Base-by-base conservation (phyloP, 202 grass and related monocot species). In the Brachypodium distachyon region DNA sequence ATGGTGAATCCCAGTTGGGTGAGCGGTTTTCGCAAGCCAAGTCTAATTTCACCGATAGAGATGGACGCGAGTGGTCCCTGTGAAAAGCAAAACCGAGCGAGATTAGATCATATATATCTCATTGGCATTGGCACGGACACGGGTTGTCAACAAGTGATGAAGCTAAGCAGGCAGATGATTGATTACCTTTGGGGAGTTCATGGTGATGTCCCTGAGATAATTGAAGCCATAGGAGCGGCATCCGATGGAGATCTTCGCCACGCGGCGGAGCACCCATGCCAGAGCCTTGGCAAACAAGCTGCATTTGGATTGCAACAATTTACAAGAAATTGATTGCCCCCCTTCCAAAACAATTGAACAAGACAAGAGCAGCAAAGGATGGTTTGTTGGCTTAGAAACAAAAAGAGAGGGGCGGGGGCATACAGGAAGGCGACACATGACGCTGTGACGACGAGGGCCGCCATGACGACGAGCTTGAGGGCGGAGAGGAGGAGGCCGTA, bases 41-140 rank as follows among this genome's bases (percentile, higher is more conserved):
- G 64, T 70, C 90, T 90, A 5, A 98, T 90, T 87, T 98, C 87
- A 63, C 89, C 89, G 13, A 98, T 61, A 56, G 69, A 87, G 18
- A 98, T 72, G 68, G 87, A 90, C 71, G 90, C 85, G 19, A 98
- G 76, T 26, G 69, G 77, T 73, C 91, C 95, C 95, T 98, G n/a
- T n/a, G 87, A 74, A 90, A 88, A 74, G 47, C 22, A 53, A n/a
- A 36, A 0, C 21, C 28, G 53, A 6, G 34, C 7, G 11, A 26
- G n/a, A 40, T 50, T 32, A 74, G 23, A 4, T 55, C 6, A 39
- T 28, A 7, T 36, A 36, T 16, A 31, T 17, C 7, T 13, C 12
- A 49, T 40, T 9, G n/a, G 36, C 14, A 70, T 51, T 56, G 28
- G 10, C 48, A 73, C 37, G 22, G 38, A 21, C 50, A 10, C 22